These are phyloP conservation scores for Ascochyta pisi DNA, from an alignment of 2,329 filamentous ascomycete genomes.

Conservation along the genomic window DNA sequence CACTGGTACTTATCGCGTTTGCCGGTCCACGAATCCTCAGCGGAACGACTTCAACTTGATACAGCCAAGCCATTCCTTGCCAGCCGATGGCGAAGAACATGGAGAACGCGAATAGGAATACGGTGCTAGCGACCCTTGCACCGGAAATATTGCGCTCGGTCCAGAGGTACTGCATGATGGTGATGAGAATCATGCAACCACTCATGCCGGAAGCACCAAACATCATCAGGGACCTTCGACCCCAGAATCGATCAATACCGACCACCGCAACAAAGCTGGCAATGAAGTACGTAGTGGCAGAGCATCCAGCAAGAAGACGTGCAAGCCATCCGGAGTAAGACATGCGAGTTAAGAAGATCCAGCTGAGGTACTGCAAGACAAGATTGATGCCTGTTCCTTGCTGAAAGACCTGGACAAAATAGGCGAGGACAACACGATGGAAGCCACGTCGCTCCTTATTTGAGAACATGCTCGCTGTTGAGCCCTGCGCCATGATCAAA, in stretches of 20 bases:
- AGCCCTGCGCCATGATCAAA: slow-evolving; percentile 39
- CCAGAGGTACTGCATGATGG: slow-evolving; percentile 37
- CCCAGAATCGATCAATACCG: slow-evolving; percentile 48
- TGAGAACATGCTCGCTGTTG: slow-evolving; percentile 29
- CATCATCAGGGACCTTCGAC: slow-evolving; percentile 44
- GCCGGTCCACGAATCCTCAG: slow-evolving; percentile 86
- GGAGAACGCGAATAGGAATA: slow-evolving; percentile 90
- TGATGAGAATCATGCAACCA: slow-evolving; percentile 41
- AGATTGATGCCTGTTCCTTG: slow-evolving; percentile 48
- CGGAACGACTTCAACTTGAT: slow-evolving; percentile 80
- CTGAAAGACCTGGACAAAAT: slow-evolving; percentile 54
- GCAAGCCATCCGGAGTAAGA: slow-evolving; percentile 56
- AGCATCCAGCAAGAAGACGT: slow-evolving; percentile 47
- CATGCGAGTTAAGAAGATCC: slow-evolving; percentile 60
- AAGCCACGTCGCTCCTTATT: slow-evolving; percentile 50
- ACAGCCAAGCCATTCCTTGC: slow-evolving; percentile 70
- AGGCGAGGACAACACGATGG: slow-evolving; percentile 52
- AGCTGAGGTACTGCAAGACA: slow-evolving; percentile 51
- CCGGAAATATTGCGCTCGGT: slow-evolving; percentile 21
- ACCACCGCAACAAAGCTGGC: slow-evolving; percentile 47
- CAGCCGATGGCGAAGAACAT: slow-evolving; percentile 89
- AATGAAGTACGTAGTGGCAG: slow-evolving; percentile 48
- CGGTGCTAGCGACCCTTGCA: slow-evolving; percentile 48
- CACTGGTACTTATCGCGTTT: slow-evolving; percentile 84
- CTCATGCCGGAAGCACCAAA: slow-evolving; percentile 47